A percentile compares a stretch with the other conserved stretches of the same genome.
Evolutionary conservation across 1,284 basidiomycete genomes (phyloP).

Genomic region (Irpex lacteus): DNA sequence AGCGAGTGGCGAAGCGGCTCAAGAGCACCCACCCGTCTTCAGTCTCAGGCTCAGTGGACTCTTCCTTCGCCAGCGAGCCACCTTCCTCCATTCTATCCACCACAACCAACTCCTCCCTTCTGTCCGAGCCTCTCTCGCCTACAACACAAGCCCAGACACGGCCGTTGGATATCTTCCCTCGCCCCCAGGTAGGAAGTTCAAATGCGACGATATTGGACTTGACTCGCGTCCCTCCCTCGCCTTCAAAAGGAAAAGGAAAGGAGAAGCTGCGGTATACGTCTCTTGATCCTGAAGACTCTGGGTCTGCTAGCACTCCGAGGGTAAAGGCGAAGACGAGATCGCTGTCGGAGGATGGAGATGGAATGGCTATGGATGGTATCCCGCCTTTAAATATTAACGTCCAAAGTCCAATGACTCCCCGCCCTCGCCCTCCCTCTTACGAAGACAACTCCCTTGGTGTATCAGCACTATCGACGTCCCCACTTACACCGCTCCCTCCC

Average conservation of each 20-base stretch:
- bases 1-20: background rate
- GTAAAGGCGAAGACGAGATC: background rate
- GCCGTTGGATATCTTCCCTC: background rate
- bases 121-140: background rate
- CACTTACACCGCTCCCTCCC: slow-evolving; percentile 4
- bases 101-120: background rate
- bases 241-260: slow-evolving; percentile 13
- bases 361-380: too few relatives aligned
- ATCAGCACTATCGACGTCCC: background rate
- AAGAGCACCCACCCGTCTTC: background rate
- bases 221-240: slow-evolving; percentile 17
- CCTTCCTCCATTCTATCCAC: background rate
- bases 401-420: background rate
- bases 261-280: slow-evolving; percentile 18
- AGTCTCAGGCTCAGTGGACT: background rate
- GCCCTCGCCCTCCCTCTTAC: background rate
- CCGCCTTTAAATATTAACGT: too few relatives aligned
- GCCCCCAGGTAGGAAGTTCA: background rate
- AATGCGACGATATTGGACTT: slow-evolving; percentile 7
- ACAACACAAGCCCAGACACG: background rate
- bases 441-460: background rate
- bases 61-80: background rate
- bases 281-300: slow-evolving; percentile 10
- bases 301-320: too few relatives aligned
- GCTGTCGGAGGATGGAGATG: background rate